phyloP scores from a whole-genome alignment of 352 stramenopile genomes.

The Halophytophthora polymorphica region DNA sequence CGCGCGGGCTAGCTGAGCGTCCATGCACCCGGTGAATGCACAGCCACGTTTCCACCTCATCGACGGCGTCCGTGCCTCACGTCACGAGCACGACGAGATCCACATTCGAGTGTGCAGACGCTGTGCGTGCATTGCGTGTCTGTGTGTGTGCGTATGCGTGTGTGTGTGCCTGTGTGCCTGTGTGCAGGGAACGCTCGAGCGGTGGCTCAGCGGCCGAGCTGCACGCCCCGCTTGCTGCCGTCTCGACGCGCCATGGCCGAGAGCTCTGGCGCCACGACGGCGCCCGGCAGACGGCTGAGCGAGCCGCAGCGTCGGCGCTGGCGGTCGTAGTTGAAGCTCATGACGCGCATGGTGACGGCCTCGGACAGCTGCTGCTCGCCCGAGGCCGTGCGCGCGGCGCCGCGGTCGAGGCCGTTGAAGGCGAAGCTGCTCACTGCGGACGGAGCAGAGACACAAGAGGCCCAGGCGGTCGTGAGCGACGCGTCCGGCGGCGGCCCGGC shows the following conservation, averaged over 20 bases:
- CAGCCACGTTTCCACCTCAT: too few species aligned
- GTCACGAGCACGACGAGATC: too few species aligned
- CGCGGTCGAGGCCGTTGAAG: slow-evolving; percentile 28
- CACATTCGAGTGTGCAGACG: too few species aligned
- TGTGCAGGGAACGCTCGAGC: too few species aligned
- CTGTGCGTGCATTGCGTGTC: too few species aligned
- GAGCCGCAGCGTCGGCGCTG: slow-evolving; percentile 20
- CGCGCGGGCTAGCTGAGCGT: slow-evolving; percentile 9
- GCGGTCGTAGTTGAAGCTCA: slow-evolving; percentile 30
- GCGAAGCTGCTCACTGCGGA: slow-evolving; percentile 29
- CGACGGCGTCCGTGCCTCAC: too few species aligned
- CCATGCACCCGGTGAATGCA: slow-evolving; percentile 17
- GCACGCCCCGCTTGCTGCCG: not conserved
- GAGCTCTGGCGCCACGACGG: slow-evolving; percentile 11
- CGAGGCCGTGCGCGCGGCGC: slow-evolving; percentile 5
- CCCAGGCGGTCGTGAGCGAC: slow-evolving; percentile 2
- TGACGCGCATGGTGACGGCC: slow-evolving; percentile 31
- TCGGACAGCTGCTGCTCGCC: slow-evolving; percentile 16
- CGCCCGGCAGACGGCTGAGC: slow-evolving; percentile 5
- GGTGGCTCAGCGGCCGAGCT: too few species aligned
- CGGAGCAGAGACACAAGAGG: not conserved
- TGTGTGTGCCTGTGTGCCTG: too few species aligned
- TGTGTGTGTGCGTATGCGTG: too few species aligned
- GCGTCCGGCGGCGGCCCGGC: not conserved
- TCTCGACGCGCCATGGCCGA: slow-evolving; percentile 1